phyloP scores from a whole-genome alignment of 345 rosid species.

The Populus tremula region DNA sequence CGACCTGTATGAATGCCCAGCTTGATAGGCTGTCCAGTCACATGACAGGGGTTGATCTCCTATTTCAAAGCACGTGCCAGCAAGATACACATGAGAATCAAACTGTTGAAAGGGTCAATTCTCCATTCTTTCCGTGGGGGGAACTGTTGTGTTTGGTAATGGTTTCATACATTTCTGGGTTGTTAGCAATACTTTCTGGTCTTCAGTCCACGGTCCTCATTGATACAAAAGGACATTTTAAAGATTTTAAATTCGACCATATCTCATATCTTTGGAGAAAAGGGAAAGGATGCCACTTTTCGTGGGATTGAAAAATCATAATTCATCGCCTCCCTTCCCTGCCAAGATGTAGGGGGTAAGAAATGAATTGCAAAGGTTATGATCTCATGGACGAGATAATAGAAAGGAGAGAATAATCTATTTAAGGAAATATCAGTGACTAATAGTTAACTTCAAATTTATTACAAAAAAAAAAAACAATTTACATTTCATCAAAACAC shows the following conservation, averaged over 20 bases:
- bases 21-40: neutral
- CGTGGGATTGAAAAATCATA: too few relatives aligned
- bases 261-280: neutral
- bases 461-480: too few relatives aligned
- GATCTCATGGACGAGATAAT: too few relatives aligned
- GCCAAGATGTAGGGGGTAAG: too few relatives aligned
- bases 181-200: neutral
- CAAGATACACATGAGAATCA: neutral
- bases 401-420: too few relatives aligned
- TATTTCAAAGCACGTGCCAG: neutral
- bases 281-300: neutral
- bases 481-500: too few relatives aligned
- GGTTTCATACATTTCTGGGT: neutral
- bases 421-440: too few relatives aligned
- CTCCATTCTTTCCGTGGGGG: neutral
- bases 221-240: neutral
- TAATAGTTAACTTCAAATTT: too few relatives aligned
- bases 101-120: neutral
- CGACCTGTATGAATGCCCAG: too few relatives aligned
- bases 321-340: too few relatives aligned
- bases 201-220: neutral
- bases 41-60: neutral
- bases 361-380: too few relatives aligned
- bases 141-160: neutral
- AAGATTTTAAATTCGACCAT: neutral